Evolutionary conservation across 371 early-diverging fungal genomes (phyloP).

Genomic region (Syncephalastrum sp.): DNA sequence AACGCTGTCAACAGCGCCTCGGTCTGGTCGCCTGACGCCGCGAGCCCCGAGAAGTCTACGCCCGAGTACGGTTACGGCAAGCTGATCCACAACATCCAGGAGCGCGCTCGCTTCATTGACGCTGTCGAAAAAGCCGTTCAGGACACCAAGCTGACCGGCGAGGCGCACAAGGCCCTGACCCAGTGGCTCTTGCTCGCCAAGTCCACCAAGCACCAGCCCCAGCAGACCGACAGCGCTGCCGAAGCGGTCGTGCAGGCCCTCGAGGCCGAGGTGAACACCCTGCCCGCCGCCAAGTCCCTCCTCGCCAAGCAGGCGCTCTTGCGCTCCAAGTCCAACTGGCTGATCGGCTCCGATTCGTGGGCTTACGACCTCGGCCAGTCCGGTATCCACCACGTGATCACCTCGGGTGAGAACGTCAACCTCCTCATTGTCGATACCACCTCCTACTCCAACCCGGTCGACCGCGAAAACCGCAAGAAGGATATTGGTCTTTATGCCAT

Average conservation of each 20-base stretch:
- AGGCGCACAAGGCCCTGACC: conserved; percentile 60
- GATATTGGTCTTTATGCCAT: conserved; percentile 94
- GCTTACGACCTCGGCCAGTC: conserved; percentile 84
- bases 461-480: conserved; percentile 80
- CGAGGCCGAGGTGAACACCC: conserved; percentile 20
- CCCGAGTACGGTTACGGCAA: conserved; percentile 89
- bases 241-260: conserved; percentile 34
- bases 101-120: conserved; percentile 68
- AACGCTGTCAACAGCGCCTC: conserved; percentile 62
- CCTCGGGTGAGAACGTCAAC: conserved; percentile 84
- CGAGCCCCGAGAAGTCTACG: conserved; percentile 50
- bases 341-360: conserved; percentile 86
- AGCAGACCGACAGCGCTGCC: conserved; percentile 37
- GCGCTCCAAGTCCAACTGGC: conserved; percentile 75
- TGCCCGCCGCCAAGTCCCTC: conserved; percentile 23
- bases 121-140: conserved; percentile 59
- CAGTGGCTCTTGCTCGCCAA: conserved; percentile 70
- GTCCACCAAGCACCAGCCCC: conserved; percentile 49
- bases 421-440: conserved; percentile 85
- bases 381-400: conserved; percentile 88
- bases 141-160: conserved; percentile 45
- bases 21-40: conserved; percentile 40
- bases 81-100: conserved; percentile 66
- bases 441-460: conserved; percentile 60
- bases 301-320: conserved; percentile 40